Evolutionary conservation across 108 stramenopile genomes (phyloP).

Genomic region (Parietichytrium sp.): DNA sequence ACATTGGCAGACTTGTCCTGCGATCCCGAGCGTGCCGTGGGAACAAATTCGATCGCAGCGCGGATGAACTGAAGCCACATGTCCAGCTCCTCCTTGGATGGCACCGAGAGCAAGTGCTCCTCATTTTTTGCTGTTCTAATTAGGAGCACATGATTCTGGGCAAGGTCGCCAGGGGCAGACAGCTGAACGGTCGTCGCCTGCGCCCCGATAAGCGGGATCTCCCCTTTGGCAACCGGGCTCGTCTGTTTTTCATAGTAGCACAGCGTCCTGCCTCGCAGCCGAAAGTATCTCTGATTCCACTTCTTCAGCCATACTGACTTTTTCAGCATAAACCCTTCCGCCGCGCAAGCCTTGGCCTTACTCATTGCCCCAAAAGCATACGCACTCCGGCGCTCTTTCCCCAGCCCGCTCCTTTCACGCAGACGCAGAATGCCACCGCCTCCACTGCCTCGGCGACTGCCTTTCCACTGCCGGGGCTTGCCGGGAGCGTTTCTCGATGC

Average conservation of each 20-base stretch:
- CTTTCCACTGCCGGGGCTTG: not conserved
- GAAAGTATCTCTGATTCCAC: slow-evolving; percentile 20
- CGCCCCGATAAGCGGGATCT: slow-evolving; percentile 35
- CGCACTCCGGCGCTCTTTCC: too few relatives aligned
- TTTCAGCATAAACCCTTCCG: not conserved
- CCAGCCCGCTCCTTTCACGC: too few relatives aligned
- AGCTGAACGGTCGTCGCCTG: not conserved
- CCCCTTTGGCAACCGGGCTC: slow-evolving; percentile 13
- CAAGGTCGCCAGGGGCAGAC: not conserved
- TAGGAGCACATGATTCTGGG: not conserved
- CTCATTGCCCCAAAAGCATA: too few relatives aligned
- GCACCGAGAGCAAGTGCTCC: not conserved
- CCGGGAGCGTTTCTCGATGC: too few relatives aligned
- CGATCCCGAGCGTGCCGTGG: too few relatives aligned
- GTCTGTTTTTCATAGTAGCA: slow-evolving; percentile 19
- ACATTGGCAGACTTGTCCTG: too few relatives aligned
- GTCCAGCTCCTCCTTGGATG: not conserved
- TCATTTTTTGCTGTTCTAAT: slow-evolving; percentile 15
- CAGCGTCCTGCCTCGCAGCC: slow-evolving; percentile 6
- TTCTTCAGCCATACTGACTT: slow-evolving; percentile 21
- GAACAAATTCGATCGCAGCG: not conserved
- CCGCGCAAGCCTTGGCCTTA: slow-evolving; percentile 31
- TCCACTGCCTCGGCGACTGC: not conserved
- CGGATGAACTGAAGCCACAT: not conserved
- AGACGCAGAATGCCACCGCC: not conserved